A percentile compares a stretch with the other conserved stretches of the same genome.
These are phyloP conservation scores for Lachnellula arida DNA, from an alignment of 2,329 filamentous ascomycete species.

Conservation along the genomic window DNA sequence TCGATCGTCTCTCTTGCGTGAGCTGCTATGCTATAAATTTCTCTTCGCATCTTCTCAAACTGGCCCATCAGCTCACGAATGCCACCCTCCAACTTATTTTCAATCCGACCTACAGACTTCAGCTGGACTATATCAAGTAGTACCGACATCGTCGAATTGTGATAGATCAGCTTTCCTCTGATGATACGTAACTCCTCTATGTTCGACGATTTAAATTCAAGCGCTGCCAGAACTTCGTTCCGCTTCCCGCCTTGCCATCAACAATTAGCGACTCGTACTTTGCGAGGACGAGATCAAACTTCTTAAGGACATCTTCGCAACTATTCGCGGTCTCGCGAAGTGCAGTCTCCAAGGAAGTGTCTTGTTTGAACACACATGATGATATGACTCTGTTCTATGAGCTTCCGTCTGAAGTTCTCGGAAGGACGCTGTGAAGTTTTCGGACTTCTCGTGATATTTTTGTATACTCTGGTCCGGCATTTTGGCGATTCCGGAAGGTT, in stretches of 20 bases:
- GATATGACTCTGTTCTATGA: not conserved
- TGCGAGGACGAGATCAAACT: not conserved
- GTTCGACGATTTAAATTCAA: slow-evolving; percentile 10
- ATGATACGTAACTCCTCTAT: slow-evolving; percentile 7
- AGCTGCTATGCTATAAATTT: slow-evolving; percentile 6
- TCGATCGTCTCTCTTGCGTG: slow-evolving; percentile 2
- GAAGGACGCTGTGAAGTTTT: slow-evolving; percentile 11
- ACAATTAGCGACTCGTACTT: slow-evolving; percentile 8
- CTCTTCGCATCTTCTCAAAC: slow-evolving; percentile 11
- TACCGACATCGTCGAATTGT: slow-evolving; percentile 11
- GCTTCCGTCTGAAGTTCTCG: slow-evolving; percentile 7
- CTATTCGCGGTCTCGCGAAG: not conserved
- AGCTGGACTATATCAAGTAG: slow-evolving; percentile 11
- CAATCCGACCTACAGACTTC: slow-evolving; percentile 1
- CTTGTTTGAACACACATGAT: not conserved
- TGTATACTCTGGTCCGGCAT: slow-evolving; percentile 6
- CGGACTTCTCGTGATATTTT: slow-evolving; percentile 12
- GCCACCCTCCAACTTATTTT: slow-evolving; percentile 1
- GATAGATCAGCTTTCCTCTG: slow-evolving; percentile 7
- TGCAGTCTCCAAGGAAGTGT: not conserved
- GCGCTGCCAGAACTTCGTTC: slow-evolving; percentile 10
- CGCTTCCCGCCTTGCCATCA: not conserved
- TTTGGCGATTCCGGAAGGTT: not conserved
- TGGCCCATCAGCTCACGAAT: slow-evolving; percentile 1
- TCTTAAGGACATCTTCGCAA: not conserved